Evolutionary conservation across 2,329 filamentous ascomycete genomes (phyloP).

Genomic region (Huntiella omanensis): DNA sequence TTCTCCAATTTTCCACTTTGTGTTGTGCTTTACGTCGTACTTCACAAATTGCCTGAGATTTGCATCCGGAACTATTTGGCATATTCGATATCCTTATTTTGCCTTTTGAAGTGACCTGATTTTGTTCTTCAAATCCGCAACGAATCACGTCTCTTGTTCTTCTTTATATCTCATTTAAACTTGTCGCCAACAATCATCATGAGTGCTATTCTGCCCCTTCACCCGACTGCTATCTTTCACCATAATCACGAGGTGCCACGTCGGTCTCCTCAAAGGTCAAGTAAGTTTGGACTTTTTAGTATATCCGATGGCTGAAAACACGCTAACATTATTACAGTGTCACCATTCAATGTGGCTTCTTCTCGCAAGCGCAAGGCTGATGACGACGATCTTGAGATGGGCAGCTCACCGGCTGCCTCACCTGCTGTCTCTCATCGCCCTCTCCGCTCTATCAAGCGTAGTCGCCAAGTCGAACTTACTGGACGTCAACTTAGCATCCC

Average conservation of each 20-base stretch:
- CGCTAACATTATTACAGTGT: slow-evolving; percentile 14
- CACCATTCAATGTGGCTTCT: slow-evolving; percentile 30
- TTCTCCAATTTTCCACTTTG: no score
- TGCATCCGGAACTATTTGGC: no score
- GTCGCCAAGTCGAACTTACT: slow-evolving; percentile 42
- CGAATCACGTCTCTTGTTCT: no score
- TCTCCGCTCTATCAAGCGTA: slow-evolving; percentile 48
- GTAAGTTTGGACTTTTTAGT: slow-evolving; percentile 23
- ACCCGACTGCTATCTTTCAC: slow-evolving; percentile 35
- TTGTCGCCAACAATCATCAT: slow-evolving; percentile 22
- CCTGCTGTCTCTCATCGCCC: slow-evolving; percentile 54
- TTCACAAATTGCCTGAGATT: no score
- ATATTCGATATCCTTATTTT: no score
- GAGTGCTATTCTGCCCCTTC: slow-evolving; percentile 39
- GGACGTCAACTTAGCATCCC: slow-evolving; percentile 37
- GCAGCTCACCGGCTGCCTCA: slow-evolving; percentile 67
- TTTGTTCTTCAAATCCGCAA: no score
- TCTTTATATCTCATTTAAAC: no score
- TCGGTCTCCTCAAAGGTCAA: slow-evolving; percentile 33
- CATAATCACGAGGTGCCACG: slow-evolving; percentile 38
- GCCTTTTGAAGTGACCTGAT: no score
- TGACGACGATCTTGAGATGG: slow-evolving; percentile 74
- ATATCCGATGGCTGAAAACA: no score
- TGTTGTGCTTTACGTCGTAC: no score
- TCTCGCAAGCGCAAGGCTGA: slow-evolving; percentile 73